Evolutionary conservation across 2,329 filamentous ascomycete genomes (phyloP).

Genomic region (Aspergillus brasiliensis): DNA sequence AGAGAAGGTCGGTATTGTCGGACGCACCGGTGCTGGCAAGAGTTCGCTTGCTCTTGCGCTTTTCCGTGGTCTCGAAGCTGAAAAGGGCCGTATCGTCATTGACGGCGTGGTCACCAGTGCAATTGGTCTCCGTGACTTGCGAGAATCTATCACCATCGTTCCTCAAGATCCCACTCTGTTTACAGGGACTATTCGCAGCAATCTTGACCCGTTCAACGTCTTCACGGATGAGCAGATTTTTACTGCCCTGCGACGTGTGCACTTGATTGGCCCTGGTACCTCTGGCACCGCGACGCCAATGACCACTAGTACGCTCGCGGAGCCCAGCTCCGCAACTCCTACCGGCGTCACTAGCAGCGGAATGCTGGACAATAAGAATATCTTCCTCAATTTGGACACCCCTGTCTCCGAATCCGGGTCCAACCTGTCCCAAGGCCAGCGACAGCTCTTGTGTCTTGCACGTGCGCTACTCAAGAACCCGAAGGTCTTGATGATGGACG

Average conservation of each 20-base stretch:
- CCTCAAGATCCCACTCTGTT: constrained; percentile 94
- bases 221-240: constrained; percentile 93
- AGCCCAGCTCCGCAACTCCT: constrained; percentile 20
- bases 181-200: constrained; percentile 85
- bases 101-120: constrained; percentile 86
- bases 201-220: constrained; percentile 86
- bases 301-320: constrained; percentile 31
- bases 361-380: constrained; percentile 78
- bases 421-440: constrained; percentile 93
- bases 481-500: constrained; percentile 97
- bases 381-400: constrained; percentile 85
- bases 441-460: constrained; percentile 90
- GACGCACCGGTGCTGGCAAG: constrained; percentile 93
- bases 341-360: constrained; percentile 24
- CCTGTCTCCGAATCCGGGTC: constrained; percentile 85
- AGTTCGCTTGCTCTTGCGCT: constrained; percentile 90
- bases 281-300: constrained; percentile 41
- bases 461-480: constrained; percentile 89
- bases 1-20: constrained; percentile 95
- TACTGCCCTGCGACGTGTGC: constrained; percentile 79
- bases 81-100: constrained; percentile 84
- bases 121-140: constrained; percentile 90
- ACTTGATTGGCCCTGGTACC: constrained; percentile 65
- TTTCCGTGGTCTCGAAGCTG: constrained; percentile 90
- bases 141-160: constrained; percentile 94